Conservation (phyloP, 1,284 basidiomycete genomes). For the Chiua sp. region DNA sequence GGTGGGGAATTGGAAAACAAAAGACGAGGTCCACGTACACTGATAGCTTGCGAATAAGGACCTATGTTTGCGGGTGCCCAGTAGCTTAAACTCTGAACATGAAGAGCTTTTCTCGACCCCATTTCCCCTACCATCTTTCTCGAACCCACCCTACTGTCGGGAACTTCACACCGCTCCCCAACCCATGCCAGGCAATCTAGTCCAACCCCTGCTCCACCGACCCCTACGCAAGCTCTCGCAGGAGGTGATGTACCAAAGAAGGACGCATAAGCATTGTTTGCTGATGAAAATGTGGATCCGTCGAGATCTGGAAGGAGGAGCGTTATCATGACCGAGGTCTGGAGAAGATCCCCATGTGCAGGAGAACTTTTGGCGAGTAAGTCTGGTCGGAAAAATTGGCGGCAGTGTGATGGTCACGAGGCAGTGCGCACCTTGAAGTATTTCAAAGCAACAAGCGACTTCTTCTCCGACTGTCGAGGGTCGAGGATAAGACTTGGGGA, state of each 20-base stretch:
- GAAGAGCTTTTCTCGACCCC: conserved; percentile 69
- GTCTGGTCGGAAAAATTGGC: conserved; percentile 14
- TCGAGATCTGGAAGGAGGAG: conserved; percentile 86
- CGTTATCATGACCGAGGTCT: conserved; percentile 80
- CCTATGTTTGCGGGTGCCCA: conserved; percentile 99
- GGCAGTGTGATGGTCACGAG: not conserved
- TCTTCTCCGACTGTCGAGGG: conserved; percentile 68
- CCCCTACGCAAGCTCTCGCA: conserved; percentile 89
- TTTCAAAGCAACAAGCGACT: conserved; percentile 63
- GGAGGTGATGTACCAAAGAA: conserved; percentile 95
- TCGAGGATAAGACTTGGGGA: conserved; percentile 19
- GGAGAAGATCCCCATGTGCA: conserved; percentile 41
- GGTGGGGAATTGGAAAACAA: not conserved
- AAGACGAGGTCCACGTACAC: conserved; percentile 50
- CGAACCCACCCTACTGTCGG: conserved; percentile 13
- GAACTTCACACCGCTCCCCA: conserved; percentile 39
- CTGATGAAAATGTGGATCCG: conserved; percentile 60
- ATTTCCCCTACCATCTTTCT: conserved; percentile 36
- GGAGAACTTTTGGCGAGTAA: conserved; percentile 15
- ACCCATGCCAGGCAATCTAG: conserved; percentile 77
- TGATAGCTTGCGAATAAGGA: conserved; percentile 94
- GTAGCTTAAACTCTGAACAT: conserved; percentile 95
- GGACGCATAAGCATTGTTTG: conserved; percentile 80
- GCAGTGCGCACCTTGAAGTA: conserved; percentile 55
- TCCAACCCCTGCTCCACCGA: conserved; percentile 60